phyloP scores from a whole-genome alignment of 1,284 basidiomycete species.

The Sanghuangporus weigelae region DNA sequence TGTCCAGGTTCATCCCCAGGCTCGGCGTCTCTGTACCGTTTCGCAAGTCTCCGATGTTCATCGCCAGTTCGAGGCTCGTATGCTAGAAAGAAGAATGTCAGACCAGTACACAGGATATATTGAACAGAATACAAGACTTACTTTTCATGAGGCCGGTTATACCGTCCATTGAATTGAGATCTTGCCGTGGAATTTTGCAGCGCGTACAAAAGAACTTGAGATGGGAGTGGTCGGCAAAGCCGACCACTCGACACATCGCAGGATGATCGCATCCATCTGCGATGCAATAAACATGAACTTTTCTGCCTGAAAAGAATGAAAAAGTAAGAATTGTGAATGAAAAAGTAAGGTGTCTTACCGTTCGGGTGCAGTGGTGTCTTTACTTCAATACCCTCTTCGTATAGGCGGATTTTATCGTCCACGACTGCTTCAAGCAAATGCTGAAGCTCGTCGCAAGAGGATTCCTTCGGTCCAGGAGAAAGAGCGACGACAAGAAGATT shows the following conservation, averaged over 20 bases:
- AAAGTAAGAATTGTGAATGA: not conserved
- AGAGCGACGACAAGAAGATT: slow-evolving; percentile 15
- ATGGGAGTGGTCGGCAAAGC: slow-evolving; percentile 11
- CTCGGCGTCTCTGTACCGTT: not conserved
- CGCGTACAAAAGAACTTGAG: slow-evolving; percentile 1
- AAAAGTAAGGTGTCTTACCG: not conserved
- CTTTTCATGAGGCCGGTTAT: not conserved
- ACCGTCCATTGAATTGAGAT: not conserved
- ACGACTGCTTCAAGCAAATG: slow-evolving; percentile 3
- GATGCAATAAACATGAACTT: slow-evolving; percentile 8
- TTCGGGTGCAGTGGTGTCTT: not conserved
- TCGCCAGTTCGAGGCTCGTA: not conserved
- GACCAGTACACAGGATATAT: not conserved
- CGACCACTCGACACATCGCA: slow-evolving; percentile 10
- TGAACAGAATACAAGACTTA: not conserved
- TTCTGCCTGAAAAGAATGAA: not conserved
- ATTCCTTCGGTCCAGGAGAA: slow-evolving; percentile 18
- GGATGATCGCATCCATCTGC: slow-evolving; percentile 14
- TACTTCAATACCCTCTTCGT: slow-evolving; percentile 3
- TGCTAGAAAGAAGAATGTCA: not conserved
- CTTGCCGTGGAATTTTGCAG: not conserved
- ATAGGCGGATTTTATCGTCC: not conserved
- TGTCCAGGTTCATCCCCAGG: not conserved
- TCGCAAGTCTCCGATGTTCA: not conserved
- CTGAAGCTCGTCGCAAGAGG: slow-evolving; percentile 15